phyloP scores from a whole-genome alignment of 495 filamentous ascomycete genomes.

The Aspergillus coremiiformis region DNA sequence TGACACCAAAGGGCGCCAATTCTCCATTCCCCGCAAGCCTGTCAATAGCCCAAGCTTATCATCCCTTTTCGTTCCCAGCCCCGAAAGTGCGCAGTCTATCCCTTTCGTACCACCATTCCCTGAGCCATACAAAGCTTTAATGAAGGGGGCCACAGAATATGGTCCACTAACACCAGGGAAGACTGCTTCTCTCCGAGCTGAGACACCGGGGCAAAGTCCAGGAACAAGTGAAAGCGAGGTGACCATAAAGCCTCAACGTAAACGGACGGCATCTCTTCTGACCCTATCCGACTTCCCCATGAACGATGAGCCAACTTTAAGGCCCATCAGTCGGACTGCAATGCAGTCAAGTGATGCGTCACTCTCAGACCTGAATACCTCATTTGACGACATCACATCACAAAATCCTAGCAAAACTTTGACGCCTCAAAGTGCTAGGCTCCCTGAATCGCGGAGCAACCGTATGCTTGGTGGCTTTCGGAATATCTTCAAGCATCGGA shows the following conservation, averaged over 20 bases:
- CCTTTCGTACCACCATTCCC: constrained; percentile 5
- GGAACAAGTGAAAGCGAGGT: neutral
- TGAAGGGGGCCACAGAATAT: neutral
- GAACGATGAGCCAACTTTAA: neutral
- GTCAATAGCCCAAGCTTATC: constrained; percentile 4
- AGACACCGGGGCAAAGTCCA: neutral
- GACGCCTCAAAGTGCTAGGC: neutral
- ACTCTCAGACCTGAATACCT: neutral
- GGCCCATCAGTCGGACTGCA: neutral
- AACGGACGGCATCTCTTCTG: constrained; percentile 5
- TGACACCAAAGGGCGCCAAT: constrained; percentile 5
- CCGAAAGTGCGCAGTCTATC: neutral
- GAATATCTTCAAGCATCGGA: constrained; percentile 15
- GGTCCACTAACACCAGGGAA: constrained; percentile 3
- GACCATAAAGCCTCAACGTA: constrained; percentile 6
- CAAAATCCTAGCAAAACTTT: neutral
- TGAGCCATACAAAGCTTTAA: neutral
- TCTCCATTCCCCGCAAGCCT: constrained; percentile 10
- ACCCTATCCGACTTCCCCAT: constrained; percentile 7
- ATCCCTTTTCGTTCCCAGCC: neutral
- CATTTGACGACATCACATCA: constrained; percentile 6
- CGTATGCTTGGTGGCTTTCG: constrained; percentile 15
- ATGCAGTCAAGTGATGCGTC: neutral
- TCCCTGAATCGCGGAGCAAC: constrained; percentile 7
- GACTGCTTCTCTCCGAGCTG: neutral